A percentile compares a stretch with the other conserved stretches of the same genome.
phyloP scores from a whole-genome alignment of 1,139 yeast genomes.

The Taiozyma sp. region DNA sequence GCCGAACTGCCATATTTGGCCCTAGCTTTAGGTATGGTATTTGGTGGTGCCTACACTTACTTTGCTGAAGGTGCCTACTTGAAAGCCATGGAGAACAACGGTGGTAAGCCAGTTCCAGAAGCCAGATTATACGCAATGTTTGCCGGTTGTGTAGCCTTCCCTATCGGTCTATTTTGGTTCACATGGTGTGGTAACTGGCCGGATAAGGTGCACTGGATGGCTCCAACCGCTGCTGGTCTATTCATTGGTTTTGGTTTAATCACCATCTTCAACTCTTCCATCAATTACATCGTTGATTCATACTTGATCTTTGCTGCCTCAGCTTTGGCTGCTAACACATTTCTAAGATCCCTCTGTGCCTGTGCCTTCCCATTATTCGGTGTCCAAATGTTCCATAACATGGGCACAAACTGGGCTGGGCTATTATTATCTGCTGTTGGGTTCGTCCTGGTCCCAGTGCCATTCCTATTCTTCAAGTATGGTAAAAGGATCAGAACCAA shows the following conservation, averaged over 20 bases:
- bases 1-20: slow-evolving; percentile 62
- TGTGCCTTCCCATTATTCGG: slow-evolving; percentile 82
- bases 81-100: slow-evolving; percentile 38
- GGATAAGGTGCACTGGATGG: slow-evolving; percentile 71
- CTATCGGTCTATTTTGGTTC: slow-evolving; percentile 79
- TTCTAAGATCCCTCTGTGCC: slow-evolving; percentile 62
- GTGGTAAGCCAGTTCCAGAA: slow-evolving; percentile 70
- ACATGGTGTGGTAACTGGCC: slow-evolving; percentile 82
- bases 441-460: slow-evolving; percentile 61
- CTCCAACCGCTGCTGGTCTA: slow-evolving; percentile 72
- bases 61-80: slow-evolving; percentile 34
- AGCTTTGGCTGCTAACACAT: slow-evolving; percentile 85
- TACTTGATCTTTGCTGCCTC: slow-evolving; percentile 82
- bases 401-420: slow-evolving; percentile 85
- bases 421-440: slow-evolving; percentile 71
- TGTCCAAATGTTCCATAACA: slow-evolving; percentile 62
- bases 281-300: slow-evolving; percentile 78
- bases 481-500: slow-evolving; percentile 59
- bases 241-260: slow-evolving; percentile 74
- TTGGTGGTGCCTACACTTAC: slow-evolving; percentile 48
- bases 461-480: slow-evolving; percentile 61
- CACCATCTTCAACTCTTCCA: slow-evolving; percentile 70
- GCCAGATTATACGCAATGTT: slow-evolving; percentile 75
- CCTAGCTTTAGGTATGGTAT: slow-evolving; percentile 53
- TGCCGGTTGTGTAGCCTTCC: slow-evolving; percentile 62